Evolutionary conservation across 2,329 filamentous ascomycete species (phyloP).

Genomic region (Zasmidium cellare): DNA sequence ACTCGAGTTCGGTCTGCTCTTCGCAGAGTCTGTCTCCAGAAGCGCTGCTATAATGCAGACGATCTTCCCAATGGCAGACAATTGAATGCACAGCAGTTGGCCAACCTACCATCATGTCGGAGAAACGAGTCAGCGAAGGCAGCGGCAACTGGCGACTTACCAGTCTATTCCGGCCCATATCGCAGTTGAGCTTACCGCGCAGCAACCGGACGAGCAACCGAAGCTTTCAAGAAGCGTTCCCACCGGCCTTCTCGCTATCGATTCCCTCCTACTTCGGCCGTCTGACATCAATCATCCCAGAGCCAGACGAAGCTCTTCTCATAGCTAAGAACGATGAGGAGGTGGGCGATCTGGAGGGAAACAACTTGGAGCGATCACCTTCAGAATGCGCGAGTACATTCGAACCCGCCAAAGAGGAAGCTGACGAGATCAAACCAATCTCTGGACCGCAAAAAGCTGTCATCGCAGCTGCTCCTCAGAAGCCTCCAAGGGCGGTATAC

Average conservation of each 20-base stretch:
- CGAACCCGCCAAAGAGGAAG: neutral
- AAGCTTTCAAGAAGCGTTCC: neutral
- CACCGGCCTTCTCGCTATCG: neutral
- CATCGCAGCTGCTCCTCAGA: neutral
- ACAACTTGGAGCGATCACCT: neutral
- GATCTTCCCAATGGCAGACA: too few relatives aligned
- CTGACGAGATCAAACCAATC: neutral
- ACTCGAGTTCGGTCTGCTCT: too few relatives aligned
- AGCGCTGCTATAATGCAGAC: too few relatives aligned
- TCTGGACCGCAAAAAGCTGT: neutral
- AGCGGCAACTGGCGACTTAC: constrained; percentile 5
- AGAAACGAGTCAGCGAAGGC: neutral
- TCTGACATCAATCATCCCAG: neutral
- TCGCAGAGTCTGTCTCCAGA: too few relatives aligned
- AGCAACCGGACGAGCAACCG: constrained; percentile 1
- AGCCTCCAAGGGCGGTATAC: neutral
- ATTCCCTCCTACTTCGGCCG: neutral
- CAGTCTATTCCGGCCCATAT: neutral
- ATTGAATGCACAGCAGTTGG: neutral
- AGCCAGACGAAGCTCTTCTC: neutral
- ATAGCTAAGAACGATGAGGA: neutral
- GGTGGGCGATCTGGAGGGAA: neutral
- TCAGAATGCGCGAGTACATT: neutral
- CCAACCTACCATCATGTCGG: neutral
- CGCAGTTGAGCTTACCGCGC: neutral